Percentiles rank a stretch among this genome's conserved stretches.
Conservation (phyloP, 352 stramenopile genomes). For the Globisporangium ultimum region DNA sequence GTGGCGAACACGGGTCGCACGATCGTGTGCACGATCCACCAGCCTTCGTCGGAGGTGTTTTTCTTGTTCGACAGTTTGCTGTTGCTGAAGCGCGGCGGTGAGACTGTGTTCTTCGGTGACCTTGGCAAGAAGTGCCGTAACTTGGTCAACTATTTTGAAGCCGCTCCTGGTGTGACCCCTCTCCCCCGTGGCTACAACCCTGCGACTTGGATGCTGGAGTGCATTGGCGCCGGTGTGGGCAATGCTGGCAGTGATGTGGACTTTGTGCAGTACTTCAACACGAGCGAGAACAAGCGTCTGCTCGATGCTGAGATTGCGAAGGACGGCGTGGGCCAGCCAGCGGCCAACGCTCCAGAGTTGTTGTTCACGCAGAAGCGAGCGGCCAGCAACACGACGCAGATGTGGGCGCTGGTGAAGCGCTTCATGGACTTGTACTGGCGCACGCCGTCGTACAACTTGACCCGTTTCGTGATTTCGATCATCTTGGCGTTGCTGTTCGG, state of each 20-base stretch:
- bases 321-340: conserved; percentile 18
- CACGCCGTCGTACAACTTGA: conserved; percentile 85
- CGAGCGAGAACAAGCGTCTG: conserved; percentile 1
- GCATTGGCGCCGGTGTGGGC: conserved; percentile 17
- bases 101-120: too few relatives aligned
- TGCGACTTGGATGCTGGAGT: conserved; percentile 25
- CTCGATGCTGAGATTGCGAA: conserved; percentile 19
- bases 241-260: not conserved
- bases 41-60: conserved; percentile 84
- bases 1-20: conserved; percentile 67
- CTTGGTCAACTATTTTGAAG: conserved; percentile 1
- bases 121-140: conserved; percentile 52
- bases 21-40: conserved; percentile 91
- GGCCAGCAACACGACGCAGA: conserved; percentile 20
- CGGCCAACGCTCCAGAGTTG: conserved; percentile 19
- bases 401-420: conserved; percentile 20
- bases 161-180: not conserved
- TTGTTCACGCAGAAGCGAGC: conserved; percentile 25
- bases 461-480: conserved; percentile 38
- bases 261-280: conserved; percentile 6
- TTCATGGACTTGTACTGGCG: conserved; percentile 81
- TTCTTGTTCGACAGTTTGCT: conserved; percentile 79
- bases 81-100: too few relatives aligned
- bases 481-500: too few relatives aligned
- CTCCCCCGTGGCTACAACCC: conserved; percentile 29